These are phyloP conservation scores for Fusarium duplospermum DNA, from an alignment of 2,329 filamentous ascomycete species.

Conservation along the genomic window DNA sequence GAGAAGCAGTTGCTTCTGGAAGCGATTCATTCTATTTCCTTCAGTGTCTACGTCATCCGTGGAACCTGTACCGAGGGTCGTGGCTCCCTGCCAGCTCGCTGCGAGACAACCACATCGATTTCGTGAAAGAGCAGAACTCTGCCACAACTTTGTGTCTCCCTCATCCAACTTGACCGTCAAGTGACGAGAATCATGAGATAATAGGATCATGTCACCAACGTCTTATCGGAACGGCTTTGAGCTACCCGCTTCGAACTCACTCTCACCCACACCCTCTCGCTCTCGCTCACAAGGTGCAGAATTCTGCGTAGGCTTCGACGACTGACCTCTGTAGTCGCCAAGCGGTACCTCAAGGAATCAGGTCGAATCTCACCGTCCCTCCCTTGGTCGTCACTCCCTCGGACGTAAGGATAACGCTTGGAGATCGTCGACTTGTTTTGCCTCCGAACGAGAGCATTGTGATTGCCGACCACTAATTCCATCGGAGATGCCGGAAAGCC, in stretches of 20 bases:
- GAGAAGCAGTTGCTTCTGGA: background rate
- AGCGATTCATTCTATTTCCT: background rate
- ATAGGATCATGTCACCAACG: background rate
- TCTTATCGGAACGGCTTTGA: background rate
- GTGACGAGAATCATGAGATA: constrained; percentile 3
- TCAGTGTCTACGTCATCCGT: background rate
- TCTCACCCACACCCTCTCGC: background rate
- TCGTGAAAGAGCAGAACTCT: background rate
- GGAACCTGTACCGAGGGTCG: background rate
- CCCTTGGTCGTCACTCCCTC: background rate
- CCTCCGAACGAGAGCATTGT: background rate
- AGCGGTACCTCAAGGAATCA: background rate
- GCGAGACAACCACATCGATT: background rate
- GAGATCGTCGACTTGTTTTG: background rate
- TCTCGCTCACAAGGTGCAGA: background rate
- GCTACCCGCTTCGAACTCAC: background rate
- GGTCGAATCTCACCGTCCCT: background rate
- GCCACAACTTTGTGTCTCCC: background rate
- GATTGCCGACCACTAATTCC: background rate
- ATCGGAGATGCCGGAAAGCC: background rate
- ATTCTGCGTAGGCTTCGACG: background rate
- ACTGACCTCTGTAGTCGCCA: background rate
- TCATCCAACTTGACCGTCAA: constrained; percentile 6
- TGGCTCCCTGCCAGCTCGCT: background rate
- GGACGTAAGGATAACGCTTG: background rate